Conservation (phyloP, 23 red algal genomes). For the Gracilaria vermiculophylla region DNA sequence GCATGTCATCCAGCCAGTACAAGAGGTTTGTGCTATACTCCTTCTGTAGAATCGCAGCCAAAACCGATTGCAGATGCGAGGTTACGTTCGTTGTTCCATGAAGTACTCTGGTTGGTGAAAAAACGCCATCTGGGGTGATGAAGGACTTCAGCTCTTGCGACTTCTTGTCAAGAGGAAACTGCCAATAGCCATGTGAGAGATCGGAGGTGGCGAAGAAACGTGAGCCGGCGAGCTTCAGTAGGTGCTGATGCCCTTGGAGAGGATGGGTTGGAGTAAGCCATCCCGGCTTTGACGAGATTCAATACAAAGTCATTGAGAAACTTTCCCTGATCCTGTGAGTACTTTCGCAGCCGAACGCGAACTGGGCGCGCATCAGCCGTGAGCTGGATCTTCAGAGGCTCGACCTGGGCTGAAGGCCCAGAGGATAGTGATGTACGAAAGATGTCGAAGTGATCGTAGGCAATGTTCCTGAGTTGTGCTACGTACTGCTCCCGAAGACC, state of each 20-base stretch:
- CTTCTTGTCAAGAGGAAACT: background rate
- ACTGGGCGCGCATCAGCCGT: background rate
- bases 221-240: background rate
- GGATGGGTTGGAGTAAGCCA: conserved; percentile 12
- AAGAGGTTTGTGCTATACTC: background rate
- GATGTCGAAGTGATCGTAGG: background rate
- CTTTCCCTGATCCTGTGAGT: conserved; percentile 13
- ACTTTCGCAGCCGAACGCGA: conserved; percentile 1
- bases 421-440: conserved; percentile 10
- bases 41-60: background rate
- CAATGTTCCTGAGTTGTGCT: background rate
- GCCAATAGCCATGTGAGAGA: conserved; percentile 32
- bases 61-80: conserved; percentile 1
- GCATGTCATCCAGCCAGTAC: conserved; percentile 8
- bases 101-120: background rate
- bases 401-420: background rate
- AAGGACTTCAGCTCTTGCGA: conserved; percentile 28
- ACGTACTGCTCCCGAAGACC: background rate
- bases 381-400: conserved; percentile 4
- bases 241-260: conserved; percentile 22
- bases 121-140: conserved; percentile 21
- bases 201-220: conserved; percentile 12
- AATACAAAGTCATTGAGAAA: conserved; percentile 3
- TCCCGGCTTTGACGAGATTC: background rate
- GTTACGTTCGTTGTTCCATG: conserved; percentile 26